A percentile compares a stretch with the other conserved stretches of the same genome.
These are phyloP conservation scores for Diospyros lotus DNA, from an alignment of 148 eudicot species.

Conservation along the genomic window DNA sequence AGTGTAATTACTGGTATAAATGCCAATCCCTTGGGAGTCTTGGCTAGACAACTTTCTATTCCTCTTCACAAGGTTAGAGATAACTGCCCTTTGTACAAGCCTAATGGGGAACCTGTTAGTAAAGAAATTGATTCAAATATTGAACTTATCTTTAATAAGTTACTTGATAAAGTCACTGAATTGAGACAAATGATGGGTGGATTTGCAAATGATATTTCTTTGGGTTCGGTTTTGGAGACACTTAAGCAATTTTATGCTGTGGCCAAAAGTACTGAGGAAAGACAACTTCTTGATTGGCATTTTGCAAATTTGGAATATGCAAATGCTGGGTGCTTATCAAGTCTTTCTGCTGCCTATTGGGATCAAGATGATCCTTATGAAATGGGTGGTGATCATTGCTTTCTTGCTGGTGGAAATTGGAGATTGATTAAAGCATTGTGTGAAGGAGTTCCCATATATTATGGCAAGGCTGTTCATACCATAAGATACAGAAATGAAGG, in stretches of 20 bases:
- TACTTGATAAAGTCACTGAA: conserved; percentile 76
- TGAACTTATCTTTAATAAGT: conserved; percentile 61
- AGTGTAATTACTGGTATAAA: conserved; percentile 94
- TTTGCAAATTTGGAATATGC: conserved; percentile 92
- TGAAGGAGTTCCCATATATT: conserved; percentile 75
- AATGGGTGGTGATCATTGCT: conserved; percentile 98
- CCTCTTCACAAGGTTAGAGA: conserved; percentile 92
- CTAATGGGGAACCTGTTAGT: conserved; percentile 60
- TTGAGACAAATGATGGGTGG: conserved; percentile 72
- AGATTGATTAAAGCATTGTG: conserved; percentile 72
- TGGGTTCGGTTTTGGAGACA: conserved; percentile 74
- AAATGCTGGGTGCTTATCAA: conserved; percentile 87
- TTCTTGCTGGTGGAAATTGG: conserved; percentile 94
- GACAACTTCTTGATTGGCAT: conserved; percentile 89
- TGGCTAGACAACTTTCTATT: conserved; percentile 81
- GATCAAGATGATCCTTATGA: conserved; percentile 98
- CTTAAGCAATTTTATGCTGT: conserved; percentile 64
- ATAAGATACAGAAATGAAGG: conserved; percentile 64
- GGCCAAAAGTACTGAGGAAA: conserved; percentile 65
- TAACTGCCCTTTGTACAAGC: conserved; percentile 84
- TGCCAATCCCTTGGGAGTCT: conserved; percentile 90
- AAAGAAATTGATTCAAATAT: conserved; percentile 52
- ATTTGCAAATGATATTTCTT: conserved; percentile 58
- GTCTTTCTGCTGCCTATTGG: conserved; percentile 92
- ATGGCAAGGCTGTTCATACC: conserved; percentile 58